Evolutionary conservation across 257 asterid species (phyloP).

Genomic region (Solanum bulbocastanum): DNA sequence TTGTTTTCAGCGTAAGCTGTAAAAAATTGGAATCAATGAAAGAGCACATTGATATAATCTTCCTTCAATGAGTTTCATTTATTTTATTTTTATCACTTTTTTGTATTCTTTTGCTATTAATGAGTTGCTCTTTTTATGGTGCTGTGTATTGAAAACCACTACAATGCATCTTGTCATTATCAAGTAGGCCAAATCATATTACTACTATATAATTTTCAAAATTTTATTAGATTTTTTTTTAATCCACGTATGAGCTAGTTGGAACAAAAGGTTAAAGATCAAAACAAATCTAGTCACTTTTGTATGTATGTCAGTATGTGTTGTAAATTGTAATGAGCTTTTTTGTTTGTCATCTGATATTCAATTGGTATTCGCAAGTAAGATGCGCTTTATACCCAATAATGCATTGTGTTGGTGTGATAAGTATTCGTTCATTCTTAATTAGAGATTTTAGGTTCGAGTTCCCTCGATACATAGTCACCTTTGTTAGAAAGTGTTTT

Average conservation of each 20-base stretch:
- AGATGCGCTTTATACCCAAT: too few species aligned
- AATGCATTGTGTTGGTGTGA: too few species aligned
- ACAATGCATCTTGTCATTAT: background rate
- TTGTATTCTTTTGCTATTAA: background rate
- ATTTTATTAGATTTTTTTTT: background rate
- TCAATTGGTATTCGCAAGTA: background rate
- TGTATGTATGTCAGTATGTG: background rate
- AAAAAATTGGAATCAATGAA: background rate
- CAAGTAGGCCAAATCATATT: background rate
- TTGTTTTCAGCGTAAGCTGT: background rate
- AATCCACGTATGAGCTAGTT: background rate
- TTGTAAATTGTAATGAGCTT: background rate
- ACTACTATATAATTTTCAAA: background rate
- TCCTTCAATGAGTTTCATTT: background rate
- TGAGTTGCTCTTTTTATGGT: background rate
- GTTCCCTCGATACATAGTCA: fast-evolving
- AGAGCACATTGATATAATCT: background rate
- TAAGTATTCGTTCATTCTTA: too few species aligned
- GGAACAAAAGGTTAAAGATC: background rate
- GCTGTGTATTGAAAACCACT: background rate
- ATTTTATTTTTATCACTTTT: background rate
- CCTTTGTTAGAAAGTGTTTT: too few species aligned
- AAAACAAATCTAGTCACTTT: background rate
- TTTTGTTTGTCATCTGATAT: background rate
- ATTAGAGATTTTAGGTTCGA: too few species aligned